Conservation (phyloP, 139 green algal species). For the Coelastrella sp. region DNA sequence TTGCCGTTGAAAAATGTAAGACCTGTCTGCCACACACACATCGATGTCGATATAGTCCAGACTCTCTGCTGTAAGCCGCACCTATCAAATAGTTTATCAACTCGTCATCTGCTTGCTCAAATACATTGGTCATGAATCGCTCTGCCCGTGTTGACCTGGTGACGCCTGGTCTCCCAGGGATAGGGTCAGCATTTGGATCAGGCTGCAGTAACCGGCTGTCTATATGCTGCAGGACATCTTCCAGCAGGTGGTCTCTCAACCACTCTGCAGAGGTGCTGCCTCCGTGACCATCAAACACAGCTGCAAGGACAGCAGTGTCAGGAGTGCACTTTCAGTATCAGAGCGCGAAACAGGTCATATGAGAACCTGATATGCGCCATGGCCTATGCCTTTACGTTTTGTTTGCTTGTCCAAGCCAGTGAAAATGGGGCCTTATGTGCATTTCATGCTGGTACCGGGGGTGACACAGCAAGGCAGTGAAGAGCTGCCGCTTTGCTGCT, state of each 20-base stretch:
- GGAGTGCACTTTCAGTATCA: background rate
- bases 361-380: background rate
- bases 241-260: conserved; percentile 60
- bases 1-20: too few species aligned
- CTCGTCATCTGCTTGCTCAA: conserved; percentile 59
- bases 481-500: too few species aligned
- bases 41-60: background rate
- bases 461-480: too few species aligned
- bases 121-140: conserved; percentile 21
- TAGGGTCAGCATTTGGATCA: conserved; percentile 3
- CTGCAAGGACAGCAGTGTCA: conserved; percentile 24
- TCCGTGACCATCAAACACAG: conserved; percentile 69
- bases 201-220: conserved; percentile 1
- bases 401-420: too few species aligned
- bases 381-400: too few species aligned
- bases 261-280: conserved; percentile 55
- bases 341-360: background rate
- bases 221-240: conserved; percentile 5
- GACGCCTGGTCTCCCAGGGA: conserved; percentile 8
- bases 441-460: too few species aligned
- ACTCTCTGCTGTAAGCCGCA: background rate
- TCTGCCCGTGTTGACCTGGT: background rate
- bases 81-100: conserved; percentile 62
- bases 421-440: too few species aligned
- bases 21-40: too few species aligned